Percentiles rank a stretch among this genome's conserved stretches.
These are phyloP conservation scores for Tetracladium marchalianum DNA, from an alignment of 495 filamentous ascomycete genomes.

Conservation along the genomic window DNA sequence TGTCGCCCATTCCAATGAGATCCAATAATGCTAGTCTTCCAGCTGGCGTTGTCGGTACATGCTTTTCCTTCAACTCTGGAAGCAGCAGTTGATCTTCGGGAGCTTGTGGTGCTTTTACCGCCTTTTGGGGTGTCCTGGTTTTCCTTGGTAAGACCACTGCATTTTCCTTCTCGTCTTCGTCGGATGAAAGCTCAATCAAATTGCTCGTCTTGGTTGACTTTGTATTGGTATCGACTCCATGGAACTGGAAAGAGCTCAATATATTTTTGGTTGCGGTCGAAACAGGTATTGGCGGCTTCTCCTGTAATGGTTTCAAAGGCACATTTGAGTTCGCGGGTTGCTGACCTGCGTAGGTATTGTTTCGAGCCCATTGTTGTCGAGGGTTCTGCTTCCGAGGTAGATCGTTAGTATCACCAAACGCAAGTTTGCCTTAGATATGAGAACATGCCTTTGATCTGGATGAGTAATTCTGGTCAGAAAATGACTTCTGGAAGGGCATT, in stretches of 20 bases:
- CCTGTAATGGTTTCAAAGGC: constrained; percentile 10
- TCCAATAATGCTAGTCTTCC: constrained; percentile 68
- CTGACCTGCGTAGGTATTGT: constrained; percentile 31
- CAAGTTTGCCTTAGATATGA: background rate
- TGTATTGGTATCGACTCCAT: constrained; percentile 5
- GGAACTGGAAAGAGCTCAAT: constrained; percentile 37
- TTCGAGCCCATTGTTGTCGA: constrained; percentile 38
- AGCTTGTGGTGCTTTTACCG: background rate
- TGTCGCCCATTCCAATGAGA: constrained; percentile 63
- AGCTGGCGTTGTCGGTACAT: constrained; percentile 64
- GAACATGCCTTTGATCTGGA: constrained; percentile 13
- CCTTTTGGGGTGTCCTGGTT: background rate
- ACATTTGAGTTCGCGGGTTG: constrained; percentile 20
- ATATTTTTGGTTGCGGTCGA: constrained; percentile 40
- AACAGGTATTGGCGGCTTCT: constrained; percentile 25
- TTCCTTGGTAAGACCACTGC: background rate
- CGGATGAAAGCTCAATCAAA: constrained; percentile 7
- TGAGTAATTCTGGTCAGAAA: constrained; percentile 33
- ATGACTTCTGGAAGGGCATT: constrained; percentile 43
- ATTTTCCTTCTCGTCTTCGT: constrained; percentile 14
- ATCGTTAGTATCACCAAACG: background rate
- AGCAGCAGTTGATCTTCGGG: background rate
- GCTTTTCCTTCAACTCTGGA: constrained; percentile 10
- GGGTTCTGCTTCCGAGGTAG: constrained; percentile 10
- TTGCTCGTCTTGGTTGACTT: constrained; percentile 1